Evolutionary conservation across 495 filamentous ascomycete species (phyloP).

Genomic region (Penicillium bialowiezense): DNA sequence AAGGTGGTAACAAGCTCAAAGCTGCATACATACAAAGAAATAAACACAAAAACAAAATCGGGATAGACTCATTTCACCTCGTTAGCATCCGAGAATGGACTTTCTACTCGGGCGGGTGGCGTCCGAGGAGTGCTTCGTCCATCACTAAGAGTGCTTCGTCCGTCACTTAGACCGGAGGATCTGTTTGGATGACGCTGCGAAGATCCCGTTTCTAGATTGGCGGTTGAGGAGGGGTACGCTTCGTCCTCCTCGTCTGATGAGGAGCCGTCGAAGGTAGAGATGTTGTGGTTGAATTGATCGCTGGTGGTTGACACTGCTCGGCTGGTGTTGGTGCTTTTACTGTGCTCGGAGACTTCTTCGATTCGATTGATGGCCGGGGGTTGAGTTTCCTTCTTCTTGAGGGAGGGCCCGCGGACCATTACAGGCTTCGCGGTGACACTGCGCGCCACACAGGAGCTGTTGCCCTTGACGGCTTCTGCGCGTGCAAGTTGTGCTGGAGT

Average conservation of each 20-base stretch:
- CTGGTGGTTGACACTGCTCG: constrained; percentile 8
- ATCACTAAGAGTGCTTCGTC: constrained; percentile 15
- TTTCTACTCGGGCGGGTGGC: constrained; percentile 33
- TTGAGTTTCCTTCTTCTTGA: constrained; percentile 31
- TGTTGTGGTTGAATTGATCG: constrained; percentile 18
- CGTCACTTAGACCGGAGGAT: constrained; percentile 17
- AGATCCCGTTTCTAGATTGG: constrained; percentile 48
- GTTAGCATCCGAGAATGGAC: constrained; percentile 48
- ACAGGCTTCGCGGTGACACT: constrained; percentile 44
- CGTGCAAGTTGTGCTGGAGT: constrained; percentile 46
- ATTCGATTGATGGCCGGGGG: constrained; percentile 17
- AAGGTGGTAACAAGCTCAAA: constrained; percentile 14
- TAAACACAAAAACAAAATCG: constrained; percentile 5
- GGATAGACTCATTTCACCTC: constrained; percentile 54
- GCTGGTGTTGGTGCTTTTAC: constrained; percentile 2
- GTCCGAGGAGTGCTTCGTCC: constrained; percentile 24
- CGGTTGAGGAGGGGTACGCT: constrained; percentile 15
- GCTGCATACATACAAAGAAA: constrained; percentile 28
- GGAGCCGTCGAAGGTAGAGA: constrained; percentile 36
- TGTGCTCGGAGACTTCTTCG: constrained; percentile 21
- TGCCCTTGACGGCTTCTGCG: constrained; percentile 37
- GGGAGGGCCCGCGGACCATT: constrained; percentile 36
- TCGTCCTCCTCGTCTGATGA: constrained; percentile 39
- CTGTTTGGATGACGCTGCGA: constrained; percentile 51
- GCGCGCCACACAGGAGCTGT: constrained; percentile 45